Evolutionary conservation across 73 alveolate species (phyloP), one percentile per base, ranked within the genome.

Genomic region (Halteria grandinella): DNA sequence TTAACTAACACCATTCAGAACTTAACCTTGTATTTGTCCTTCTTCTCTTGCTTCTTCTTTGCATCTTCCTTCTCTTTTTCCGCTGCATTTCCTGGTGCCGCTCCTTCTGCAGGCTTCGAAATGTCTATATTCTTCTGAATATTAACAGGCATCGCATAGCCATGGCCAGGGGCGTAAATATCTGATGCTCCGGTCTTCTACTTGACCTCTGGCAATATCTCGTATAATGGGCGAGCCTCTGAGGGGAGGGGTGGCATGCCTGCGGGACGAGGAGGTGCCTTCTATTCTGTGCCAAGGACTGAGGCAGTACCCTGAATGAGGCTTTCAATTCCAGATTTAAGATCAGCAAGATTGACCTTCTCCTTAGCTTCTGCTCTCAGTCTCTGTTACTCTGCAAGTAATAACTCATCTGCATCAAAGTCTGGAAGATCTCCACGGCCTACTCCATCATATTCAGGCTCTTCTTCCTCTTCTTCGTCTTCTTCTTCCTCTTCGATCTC

Each of bases 381-480:
- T 41, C 39, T 23, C 69, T 12, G 45, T 47, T 54, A 66, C 47
- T 3, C 41, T n/a, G n/a, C n/a, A n/a, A n/a, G n/a, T n/a, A n/a
- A n/a, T n/a, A n/a, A n/a, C n/a, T n/a, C n/a, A n/a, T n/a, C n/a
- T n/a, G n/a, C n/a, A n/a, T n/a, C n/a, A n/a, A n/a, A n/a, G n/a
- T n/a, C n/a, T n/a, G n/a, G n/a, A n/a, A n/a, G n/a, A n/a, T n/a
- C n/a, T n/a, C n/a, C n/a, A n/a, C n/a, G n/a, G n/a, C n/a, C n/a
- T n/a, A n/a, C n/a, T n/a, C n/a, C n/a, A n/a, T 86, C 91, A 7
- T 70, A 55, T 43, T 75, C 81, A 25, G 45, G 49, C 44, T 75
- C 83, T 27, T 62, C 78, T 47, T 75, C 73, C 17, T 75, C 85
- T 31, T 59, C 78, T 23, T 60, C 83, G 39, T 32, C 69, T 17